These are phyloP conservation scores for Ceratocystis eucalypticola DNA, from an alignment of 2,329 filamentous ascomycete genomes.

Conservation along the genomic window DNA sequence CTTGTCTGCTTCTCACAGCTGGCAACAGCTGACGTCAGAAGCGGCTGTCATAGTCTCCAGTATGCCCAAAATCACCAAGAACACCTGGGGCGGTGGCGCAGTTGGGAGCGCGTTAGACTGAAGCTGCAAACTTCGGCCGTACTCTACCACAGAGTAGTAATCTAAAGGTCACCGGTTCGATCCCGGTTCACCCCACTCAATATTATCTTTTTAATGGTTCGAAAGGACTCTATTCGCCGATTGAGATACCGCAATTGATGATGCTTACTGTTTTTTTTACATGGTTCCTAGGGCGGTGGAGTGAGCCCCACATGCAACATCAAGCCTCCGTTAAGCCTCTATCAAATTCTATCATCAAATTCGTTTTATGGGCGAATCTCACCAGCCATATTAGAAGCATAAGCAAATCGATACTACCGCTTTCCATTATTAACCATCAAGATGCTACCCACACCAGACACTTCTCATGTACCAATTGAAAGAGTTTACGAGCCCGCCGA, in stretches of 20 bases:
- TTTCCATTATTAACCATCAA: conserved; percentile 11
- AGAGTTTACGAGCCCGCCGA: conserved; percentile 90
- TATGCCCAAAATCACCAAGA: not conserved
- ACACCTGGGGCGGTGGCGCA: conserved; percentile 16
- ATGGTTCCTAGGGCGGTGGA: not conserved
- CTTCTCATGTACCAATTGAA: conserved; percentile 77
- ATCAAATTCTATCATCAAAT: too few relatives aligned
- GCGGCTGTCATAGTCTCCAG: not conserved
- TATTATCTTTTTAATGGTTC: not conserved
- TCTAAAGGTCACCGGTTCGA: conserved; percentile 20
- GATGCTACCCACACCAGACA: conserved; percentile 91
- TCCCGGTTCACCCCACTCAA: conserved; percentile 18
- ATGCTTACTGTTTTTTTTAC: not conserved
- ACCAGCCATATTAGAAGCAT: too few relatives aligned
- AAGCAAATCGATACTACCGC: not conserved
- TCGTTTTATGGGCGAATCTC: too few relatives aligned
- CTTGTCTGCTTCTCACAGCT: not conserved
- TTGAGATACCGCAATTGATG: not conserved
- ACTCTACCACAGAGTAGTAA: conserved; percentile 8
- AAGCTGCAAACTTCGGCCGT: conserved; percentile 18
- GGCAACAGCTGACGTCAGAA: not conserved
- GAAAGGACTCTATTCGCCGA: not conserved
- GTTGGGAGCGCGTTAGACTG: conserved; percentile 20
- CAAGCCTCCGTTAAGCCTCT: not conserved
- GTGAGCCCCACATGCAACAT: conserved; percentile 11